These are phyloP conservation scores for Xylaria polymorpha DNA, from an alignment of 2,329 filamentous ascomycete species.

Conservation along the genomic window DNA sequence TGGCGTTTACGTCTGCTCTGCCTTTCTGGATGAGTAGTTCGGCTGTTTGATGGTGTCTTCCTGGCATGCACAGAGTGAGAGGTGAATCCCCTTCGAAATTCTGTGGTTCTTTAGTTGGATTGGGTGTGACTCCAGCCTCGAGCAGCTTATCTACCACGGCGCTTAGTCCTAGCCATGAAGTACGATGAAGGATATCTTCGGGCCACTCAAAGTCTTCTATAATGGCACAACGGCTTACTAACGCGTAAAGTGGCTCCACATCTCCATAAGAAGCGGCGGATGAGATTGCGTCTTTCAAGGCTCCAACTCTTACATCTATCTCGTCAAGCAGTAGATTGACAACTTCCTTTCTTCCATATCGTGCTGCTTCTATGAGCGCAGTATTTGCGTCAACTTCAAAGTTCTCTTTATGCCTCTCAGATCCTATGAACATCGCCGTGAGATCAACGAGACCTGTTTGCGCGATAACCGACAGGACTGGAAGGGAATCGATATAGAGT, in stretches of 20 bases:
- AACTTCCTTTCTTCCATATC: neutral
- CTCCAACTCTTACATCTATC: neutral
- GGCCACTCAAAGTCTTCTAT: slow-evolving; percentile 19
- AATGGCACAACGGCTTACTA: neutral
- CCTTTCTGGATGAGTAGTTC: neutral
- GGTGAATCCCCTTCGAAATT: neutral
- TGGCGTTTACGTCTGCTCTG: neutral
- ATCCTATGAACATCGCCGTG: slow-evolving; percentile 1
- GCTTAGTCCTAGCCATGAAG: slow-evolving; percentile 10
- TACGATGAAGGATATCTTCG: slow-evolving; percentile 15
- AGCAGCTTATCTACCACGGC: neutral
- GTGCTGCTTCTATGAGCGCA: slow-evolving; percentile 8
- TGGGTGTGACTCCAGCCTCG: slow-evolving; percentile 4
- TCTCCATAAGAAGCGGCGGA: slow-evolving; percentile 3
- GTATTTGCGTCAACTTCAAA: neutral
- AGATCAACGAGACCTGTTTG: slow-evolving; percentile 16
- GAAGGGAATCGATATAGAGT: neutral
- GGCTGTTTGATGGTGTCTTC: neutral
- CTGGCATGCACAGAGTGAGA: neutral
- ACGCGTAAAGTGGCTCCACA: neutral
- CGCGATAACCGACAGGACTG: slow-evolving; percentile 3
- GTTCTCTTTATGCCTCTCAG: slow-evolving; percentile 1
- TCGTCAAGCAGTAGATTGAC: neutral
- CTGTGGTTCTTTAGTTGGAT: neutral
- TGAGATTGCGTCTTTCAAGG: neutral